Conservation (phyloP, 2,329 filamentous ascomycete species). For the Fusarium mundagurra region DNA sequence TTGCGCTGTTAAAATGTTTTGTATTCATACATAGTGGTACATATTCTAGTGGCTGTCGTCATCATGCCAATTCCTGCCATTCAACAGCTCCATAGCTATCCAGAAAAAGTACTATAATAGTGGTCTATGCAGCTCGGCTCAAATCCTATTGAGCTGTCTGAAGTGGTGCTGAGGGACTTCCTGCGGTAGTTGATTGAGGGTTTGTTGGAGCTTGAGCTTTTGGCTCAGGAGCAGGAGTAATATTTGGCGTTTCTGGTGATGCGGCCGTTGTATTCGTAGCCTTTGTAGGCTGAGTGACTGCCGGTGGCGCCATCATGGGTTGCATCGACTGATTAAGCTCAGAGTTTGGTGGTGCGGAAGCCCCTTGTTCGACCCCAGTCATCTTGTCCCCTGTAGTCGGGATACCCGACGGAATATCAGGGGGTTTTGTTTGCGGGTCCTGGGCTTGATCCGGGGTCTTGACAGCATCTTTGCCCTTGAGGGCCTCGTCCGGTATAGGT, state of each 20-base stretch:
- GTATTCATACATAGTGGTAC: background rate
- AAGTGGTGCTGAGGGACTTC: background rate
- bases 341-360: background rate
- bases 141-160: background rate
- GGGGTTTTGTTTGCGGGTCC: slow-evolving; percentile 7
- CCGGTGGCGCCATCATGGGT: background rate
- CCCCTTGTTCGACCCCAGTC: slow-evolving; percentile 1
- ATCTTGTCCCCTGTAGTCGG: background rate
- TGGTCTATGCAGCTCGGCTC: background rate
- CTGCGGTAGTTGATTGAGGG: background rate
- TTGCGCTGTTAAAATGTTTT: background rate
- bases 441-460: slow-evolving; percentile 23
- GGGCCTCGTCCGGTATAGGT: slow-evolving; percentile 16
- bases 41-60: background rate
- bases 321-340: slow-evolving; percentile 10
- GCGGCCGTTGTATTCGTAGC: slow-evolving; percentile 5
- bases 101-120: background rate
- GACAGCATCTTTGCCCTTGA: slow-evolving; percentile 26
- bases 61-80: background rate
- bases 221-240: background rate
- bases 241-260: background rate
- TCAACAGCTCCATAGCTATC: background rate
- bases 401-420: slow-evolving; percentile 3
- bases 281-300: background rate
- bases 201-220: background rate